Base-by-base conservation (phyloP, 352 stramenopile genomes). In the Pythium brachiatum region DNA sequence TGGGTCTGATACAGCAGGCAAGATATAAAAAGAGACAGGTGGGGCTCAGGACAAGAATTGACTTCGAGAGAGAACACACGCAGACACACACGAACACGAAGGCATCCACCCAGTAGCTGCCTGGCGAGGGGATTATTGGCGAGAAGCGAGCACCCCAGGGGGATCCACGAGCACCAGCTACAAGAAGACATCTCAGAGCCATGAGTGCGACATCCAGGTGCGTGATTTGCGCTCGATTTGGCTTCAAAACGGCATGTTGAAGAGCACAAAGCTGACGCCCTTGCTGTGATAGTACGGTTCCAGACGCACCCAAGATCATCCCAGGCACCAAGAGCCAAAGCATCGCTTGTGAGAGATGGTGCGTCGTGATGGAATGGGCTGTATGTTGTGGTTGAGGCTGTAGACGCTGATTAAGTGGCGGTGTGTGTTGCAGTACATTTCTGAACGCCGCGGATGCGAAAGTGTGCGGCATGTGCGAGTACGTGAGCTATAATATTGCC, bases 391-490 rank as follows among this genome's bases (percentile, higher is more conserved):
- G 6, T 16, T 9, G 44, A 57, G 29, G 31, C 12, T 8, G 36
- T 58, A 26, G 23, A 36, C 9, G 36, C 39, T 69, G 26, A 50
- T 51, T 8, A 7, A 5, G 29, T 38, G 16, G 20, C 36, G 50
- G 21, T 34, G 16, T 60, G 26, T 39, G 21, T 57, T 12, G 21
- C 55, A 92, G 84, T 58, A 91, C 81, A 38, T 92, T 86, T 48
- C 69, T 94, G 47, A 94, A 92, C 47, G 62, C 68, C 2, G 59
- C 73, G 12, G 74, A 85, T 32, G 73, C 76, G 41, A 79, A 68
- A 0, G 66, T 59, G 26, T 94, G 85, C 57, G 81, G 67, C 47
- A 88, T 94, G 76, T 94, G 85, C 56, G 83, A 78, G 81, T 92
- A 71, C 34, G 76, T 74, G 38, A 32, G 6, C 2, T n/a, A n/a